A percentile compares a stretch with the other conserved stretches of the same genome.
phyloP scores from a whole-genome alignment of 164 flowering plant genomes.

The Nelumbo lutea region DNA sequence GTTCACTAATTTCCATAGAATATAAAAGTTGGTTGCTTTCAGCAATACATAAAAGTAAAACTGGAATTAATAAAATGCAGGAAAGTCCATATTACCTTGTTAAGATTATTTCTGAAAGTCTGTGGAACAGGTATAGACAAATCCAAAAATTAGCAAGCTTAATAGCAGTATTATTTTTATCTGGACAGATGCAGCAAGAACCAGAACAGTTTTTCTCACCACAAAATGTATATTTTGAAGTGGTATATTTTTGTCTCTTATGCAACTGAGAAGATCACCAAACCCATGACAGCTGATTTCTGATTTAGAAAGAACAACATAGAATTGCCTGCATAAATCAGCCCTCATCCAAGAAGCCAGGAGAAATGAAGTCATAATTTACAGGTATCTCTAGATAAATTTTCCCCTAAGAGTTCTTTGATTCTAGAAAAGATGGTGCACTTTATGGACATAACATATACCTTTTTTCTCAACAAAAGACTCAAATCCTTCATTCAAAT shows the following conservation, averaged over 20 bases:
- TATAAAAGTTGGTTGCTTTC: too few species aligned
- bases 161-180: neutral
- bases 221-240: constrained; percentile 98
- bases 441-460: constrained; percentile 16
- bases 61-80: too few species aligned
- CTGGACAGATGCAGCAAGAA: constrained; percentile 1
- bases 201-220: constrained; percentile 38
- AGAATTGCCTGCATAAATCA: constrained; percentile 23
- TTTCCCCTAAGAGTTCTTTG: neutral
- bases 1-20: neutral
- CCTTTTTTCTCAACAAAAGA: constrained; percentile 75
- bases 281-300: constrained; percentile 85
- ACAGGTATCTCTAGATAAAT: neutral
- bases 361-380: neutral
- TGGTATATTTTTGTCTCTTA: constrained; percentile 73
- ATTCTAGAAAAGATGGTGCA: neutral
- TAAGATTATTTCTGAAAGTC: constrained; percentile 96
- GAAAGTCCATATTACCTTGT: constrained; percentile 55
- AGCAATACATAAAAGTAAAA: too few species aligned
- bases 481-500: constrained; percentile 87
- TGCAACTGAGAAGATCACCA: constrained; percentile 86
- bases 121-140: constrained; percentile 24
- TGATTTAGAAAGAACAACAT: constrained; percentile 27
- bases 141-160: constrained; percentile 10
- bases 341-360: constrained; percentile 11